phyloP scores from a whole-genome alignment of 1,284 basidiomycete genomes.

The Phaffia rhodozyma region DNA sequence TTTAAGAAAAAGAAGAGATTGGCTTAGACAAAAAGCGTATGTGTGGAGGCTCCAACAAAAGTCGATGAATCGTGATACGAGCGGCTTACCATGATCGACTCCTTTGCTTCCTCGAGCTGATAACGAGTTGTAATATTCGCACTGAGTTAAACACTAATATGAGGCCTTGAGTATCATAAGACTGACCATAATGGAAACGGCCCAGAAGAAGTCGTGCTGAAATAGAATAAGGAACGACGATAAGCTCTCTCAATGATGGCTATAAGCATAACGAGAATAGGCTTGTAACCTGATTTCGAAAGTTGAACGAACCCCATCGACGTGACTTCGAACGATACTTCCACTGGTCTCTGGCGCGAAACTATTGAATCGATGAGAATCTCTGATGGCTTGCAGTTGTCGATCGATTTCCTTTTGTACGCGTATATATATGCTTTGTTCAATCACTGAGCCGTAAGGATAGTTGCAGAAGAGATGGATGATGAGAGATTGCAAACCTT shows the following conservation, averaged over 20 bases:
- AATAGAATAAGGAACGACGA: slow-evolving; percentile 9
- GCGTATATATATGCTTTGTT: neutral
- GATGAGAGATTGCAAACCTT: slow-evolving; percentile 8
- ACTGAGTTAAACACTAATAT: too few relatives aligned
- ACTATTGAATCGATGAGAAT: slow-evolving; percentile 66
- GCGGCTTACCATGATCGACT: slow-evolving; percentile 25
- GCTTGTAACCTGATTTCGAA: neutral
- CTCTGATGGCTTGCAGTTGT: slow-evolving; percentile 56
- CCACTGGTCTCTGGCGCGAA: slow-evolving; percentile 54
- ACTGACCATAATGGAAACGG: slow-evolving; percentile 43
- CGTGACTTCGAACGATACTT: slow-evolving; percentile 79
- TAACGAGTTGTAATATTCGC: slow-evolving; percentile 34
- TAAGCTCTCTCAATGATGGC: neutral
- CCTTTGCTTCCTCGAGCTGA: slow-evolving; percentile 51
- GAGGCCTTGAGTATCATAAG: neutral
- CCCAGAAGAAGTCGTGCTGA: slow-evolving; percentile 68
- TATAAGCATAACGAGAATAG: slow-evolving; percentile 6
- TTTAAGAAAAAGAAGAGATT: neutral
- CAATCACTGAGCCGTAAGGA: neutral
- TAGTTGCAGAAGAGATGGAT: neutral
- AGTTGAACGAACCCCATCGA: slow-evolving; percentile 53
- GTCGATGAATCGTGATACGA: neutral
- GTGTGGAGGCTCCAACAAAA: neutral
- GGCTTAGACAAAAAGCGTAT: neutral
- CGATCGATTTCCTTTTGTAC: slow-evolving; percentile 54